Conservation (phyloP, 139 green algal genomes). For the Closterium sp. region DNA sequence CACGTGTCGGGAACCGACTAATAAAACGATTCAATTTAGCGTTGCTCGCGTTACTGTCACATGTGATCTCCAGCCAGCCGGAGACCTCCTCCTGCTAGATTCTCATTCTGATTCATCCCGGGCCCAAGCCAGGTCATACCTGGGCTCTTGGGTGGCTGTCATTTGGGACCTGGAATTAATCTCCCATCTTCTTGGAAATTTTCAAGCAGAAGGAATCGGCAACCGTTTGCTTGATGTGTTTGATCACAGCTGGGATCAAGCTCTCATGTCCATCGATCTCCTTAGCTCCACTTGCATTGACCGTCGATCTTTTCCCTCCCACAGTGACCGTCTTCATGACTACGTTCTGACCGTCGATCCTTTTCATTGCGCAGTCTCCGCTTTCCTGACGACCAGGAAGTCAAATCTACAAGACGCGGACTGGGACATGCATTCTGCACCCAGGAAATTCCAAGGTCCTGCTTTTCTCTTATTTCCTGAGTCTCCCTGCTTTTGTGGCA, state of each 20-base stretch:
- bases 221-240: too few relatives aligned
- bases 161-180: not conserved
- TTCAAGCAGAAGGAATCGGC: too few relatives aligned
- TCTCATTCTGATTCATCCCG: not conserved
- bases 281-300: too few relatives aligned
- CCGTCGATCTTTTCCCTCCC: not conserved
- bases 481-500: too few relatives aligned
- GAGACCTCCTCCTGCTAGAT: not conserved
- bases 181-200: not conserved
- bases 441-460: not conserved
- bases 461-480: not conserved
- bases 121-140: not conserved
- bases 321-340: too few relatives aligned
- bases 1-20: not conserved
- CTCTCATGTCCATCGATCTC: too few relatives aligned
- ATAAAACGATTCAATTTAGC: not conserved
- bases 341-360: not conserved
- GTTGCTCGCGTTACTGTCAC: not conserved
- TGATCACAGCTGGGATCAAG: too few relatives aligned
- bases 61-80: not conserved
- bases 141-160: not conserved
- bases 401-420: not conserved
- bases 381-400: not conserved
- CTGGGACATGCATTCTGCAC: not conserved
- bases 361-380: not conserved